These are phyloP conservation scores for Mallotus japonicus DNA, from an alignment of 441 rosid species.

Conservation along the genomic window DNA sequence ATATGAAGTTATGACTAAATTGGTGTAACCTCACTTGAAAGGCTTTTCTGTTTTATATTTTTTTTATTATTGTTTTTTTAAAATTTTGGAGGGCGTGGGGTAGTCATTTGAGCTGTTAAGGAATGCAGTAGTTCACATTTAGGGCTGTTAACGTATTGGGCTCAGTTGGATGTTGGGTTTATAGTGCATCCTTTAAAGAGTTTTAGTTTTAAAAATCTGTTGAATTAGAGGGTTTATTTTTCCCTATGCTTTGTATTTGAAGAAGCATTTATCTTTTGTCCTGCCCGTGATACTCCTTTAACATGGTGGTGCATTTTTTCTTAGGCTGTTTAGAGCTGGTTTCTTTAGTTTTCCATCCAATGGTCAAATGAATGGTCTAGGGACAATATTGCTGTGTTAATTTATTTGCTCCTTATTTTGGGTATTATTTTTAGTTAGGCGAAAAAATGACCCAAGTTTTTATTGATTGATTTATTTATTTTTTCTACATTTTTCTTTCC, in stretches of 20 bases:
- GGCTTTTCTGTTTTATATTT: neutral
- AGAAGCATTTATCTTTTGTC: neutral
- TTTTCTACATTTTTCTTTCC: neutral
- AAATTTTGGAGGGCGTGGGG: neutral
- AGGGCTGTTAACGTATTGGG: neutral
- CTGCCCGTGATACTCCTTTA: neutral
- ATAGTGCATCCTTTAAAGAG: neutral
- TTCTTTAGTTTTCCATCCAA: neutral
- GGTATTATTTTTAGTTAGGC: neutral
- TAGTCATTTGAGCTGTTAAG: neutral
- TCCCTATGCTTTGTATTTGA: neutral
- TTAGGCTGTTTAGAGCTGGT: neutral
- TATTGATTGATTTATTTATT: neutral
- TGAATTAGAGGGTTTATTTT: neutral
- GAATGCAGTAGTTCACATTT: neutral
- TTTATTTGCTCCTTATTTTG: neutral
- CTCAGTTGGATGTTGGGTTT: neutral
- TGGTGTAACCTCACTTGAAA: neutral
- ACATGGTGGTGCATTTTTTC: neutral
- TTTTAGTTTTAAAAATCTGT: neutral
- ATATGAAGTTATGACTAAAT: neutral
- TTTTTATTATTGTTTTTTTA: no score
- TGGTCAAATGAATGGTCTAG: neutral
- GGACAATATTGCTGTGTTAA: neutral
- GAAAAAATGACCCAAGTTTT: neutral